Base-by-base conservation (phyloP, 495 filamentous ascomycete genomes). In the Lichenothelia convexa region DNA sequence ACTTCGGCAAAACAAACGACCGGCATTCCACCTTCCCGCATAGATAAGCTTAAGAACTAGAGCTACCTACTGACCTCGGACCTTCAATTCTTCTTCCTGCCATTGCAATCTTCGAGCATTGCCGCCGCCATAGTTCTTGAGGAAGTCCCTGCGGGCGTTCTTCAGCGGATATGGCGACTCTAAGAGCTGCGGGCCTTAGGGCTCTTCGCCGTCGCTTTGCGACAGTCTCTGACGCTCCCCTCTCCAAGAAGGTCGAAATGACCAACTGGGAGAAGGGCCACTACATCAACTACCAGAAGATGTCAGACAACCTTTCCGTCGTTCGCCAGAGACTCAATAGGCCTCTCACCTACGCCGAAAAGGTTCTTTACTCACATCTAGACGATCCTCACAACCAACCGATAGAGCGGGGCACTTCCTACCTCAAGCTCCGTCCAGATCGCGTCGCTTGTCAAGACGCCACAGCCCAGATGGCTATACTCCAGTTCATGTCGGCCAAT, bases 401-500 rank as follows among this genome's bases (percentile, higher is more conserved):
- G 4, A 89, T 95, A 46, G 75, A 95, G 74, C 80, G 89, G 52
- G 89, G 89, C 47, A 75, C 71, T 43, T 93, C 82, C 38, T 95
- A 97, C 67, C 76, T 97, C 39, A 91, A 80, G 63, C 74, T 97
- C 42, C 80, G 89, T 36, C 91, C 91, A 30, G 89, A 97, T 58
- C 81, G 89, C 61, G 91, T 97, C 49, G 91, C 91, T 64, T 94
- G 87, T 70, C 89, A 97, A 70, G 89, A 97, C 73, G 89, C 89
- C 48, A 97, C 91, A 19, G 89, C 89, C 42, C 89, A 97, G 73
- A 97, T 95, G 91, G 89, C 89, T 46, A 93, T 97, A 52, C 71
- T 97, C 33, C 89, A 97, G 67, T 97, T 97, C 69, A 97, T 97
- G 85, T 92, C 82, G 34, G 89, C 91, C 43, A 85, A 85, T 55